These are phyloP conservation scores for Massarina eburnea DNA, from an alignment of 2,329 filamentous ascomycete genomes.

Conservation along the genomic window DNA sequence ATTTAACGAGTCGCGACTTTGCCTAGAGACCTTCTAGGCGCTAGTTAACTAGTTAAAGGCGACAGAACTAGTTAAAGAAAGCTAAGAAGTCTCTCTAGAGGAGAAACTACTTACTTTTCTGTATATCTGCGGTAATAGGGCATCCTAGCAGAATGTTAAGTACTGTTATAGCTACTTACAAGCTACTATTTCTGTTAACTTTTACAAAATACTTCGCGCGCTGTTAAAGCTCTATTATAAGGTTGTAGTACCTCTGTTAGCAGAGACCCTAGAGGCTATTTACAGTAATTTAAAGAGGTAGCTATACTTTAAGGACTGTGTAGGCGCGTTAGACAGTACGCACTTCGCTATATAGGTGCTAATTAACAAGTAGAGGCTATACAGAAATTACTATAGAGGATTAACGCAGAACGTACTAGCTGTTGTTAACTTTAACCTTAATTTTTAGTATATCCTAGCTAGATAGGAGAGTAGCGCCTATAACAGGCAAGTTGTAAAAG, in stretches of 20 bases:
- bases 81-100: too few species aligned
- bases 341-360: neutral
- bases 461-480: slow-evolving; percentile 2
- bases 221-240: too few species aligned
- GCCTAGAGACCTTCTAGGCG: too few species aligned
- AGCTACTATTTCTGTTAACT: too few species aligned
- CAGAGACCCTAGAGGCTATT: neutral
- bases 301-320: slow-evolving; percentile 1
- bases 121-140: too few species aligned
- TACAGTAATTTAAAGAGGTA: neutral
- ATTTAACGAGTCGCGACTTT: too few species aligned
- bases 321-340: slow-evolving; percentile 1
- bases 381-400: slow-evolving; percentile 1
- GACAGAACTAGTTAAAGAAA: too few species aligned
- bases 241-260: too few species aligned
- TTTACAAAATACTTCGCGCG: neutral
- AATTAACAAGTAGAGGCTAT: neutral
- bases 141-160: too few species aligned
- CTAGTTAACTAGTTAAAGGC: too few species aligned
- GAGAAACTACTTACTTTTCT: too few species aligned
- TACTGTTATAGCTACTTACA: too few species aligned
- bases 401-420: slow-evolving; percentile 1
- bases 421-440: slow-evolving; percentile 4
- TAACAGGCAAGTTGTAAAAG: neutral
- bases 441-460: slow-evolving; percentile 4